Percentiles rank a stretch among this genome's conserved stretches.
These are phyloP conservation scores for Trichophyton schoenleinii DNA, from an alignment of 2,329 filamentous ascomycete genomes.

Conservation along the genomic window DNA sequence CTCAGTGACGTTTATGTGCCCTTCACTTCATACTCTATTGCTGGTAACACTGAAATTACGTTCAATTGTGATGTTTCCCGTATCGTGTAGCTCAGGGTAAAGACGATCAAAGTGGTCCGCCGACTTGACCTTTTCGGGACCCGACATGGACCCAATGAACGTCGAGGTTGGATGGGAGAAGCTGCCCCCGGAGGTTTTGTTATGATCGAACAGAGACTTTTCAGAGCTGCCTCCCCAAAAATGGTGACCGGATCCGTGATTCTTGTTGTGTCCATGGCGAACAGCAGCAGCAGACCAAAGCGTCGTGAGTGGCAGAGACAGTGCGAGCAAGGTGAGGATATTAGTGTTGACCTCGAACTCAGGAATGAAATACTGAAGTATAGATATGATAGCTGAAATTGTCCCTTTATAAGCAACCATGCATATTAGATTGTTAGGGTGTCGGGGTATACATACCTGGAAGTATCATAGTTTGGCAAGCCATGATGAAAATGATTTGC, in stretches of 20 bases:
- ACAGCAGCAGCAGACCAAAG: slow-evolving; percentile 47
- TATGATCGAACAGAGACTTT: neutral
- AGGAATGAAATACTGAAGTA: slow-evolving; percentile 41
- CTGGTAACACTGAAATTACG: slow-evolving; percentile 12
- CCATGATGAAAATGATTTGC: slow-evolving; percentile 56
- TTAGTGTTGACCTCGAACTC: slow-evolving; percentile 44
- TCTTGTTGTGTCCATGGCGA: slow-evolving; percentile 14
- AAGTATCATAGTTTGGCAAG: slow-evolving; percentile 52
- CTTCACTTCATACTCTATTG: slow-evolving; percentile 1
- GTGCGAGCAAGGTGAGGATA: slow-evolving; percentile 45
- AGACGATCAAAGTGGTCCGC: slow-evolving; percentile 10
- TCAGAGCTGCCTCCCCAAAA: slow-evolving; percentile 7
- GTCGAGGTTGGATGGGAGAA: neutral
- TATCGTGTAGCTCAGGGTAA: slow-evolving; percentile 10
- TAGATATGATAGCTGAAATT: slow-evolving; percentile 46
- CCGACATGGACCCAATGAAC: neutral
- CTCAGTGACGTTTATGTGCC: neutral
- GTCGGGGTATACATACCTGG: slow-evolving; percentile 39
- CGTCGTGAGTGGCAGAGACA: slow-evolving; percentile 53
- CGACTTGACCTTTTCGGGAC: neutral
- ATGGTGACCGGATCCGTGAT: neutral
- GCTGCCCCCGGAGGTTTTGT: neutral
- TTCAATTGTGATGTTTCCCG: slow-evolving; percentile 7
- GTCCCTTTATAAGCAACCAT: slow-evolving; percentile 1
- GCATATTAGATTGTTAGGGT: slow-evolving; percentile 1